Percentiles rank a stretch among this genome's conserved stretches.
These are phyloP conservation scores for Phytophthora hybrid DNA, from an alignment of 352 stramenopile species.

Conservation along the genomic window DNA sequence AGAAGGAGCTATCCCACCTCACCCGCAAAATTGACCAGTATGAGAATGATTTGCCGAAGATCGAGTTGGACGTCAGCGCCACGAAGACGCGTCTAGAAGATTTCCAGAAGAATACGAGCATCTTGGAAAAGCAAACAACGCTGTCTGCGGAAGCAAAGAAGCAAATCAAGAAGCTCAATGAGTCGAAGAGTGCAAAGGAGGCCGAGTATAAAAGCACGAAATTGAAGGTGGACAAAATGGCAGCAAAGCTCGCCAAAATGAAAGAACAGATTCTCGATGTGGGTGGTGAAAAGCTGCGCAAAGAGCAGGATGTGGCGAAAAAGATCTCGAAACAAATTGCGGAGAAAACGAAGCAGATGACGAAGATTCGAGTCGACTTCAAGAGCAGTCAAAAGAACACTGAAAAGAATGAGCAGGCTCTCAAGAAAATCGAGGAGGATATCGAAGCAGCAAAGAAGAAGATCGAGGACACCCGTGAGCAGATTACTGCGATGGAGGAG, in stretches of 20 bases:
- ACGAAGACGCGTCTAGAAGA: conserved; percentile 72
- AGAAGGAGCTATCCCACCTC: conserved; percentile 87
- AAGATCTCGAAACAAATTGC: conserved; percentile 89
- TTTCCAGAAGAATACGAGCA: conserved; percentile 62
- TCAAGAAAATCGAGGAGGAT: conserved; percentile 80
- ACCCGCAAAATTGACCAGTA: conserved; percentile 91
- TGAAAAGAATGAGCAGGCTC: conserved; percentile 71
- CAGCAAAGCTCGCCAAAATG: conserved; percentile 86
- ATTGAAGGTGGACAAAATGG: conserved; percentile 71
- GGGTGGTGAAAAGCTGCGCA: conserved; percentile 94
- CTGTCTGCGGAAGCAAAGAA: conserved; percentile 90
- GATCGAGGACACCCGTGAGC: conserved; percentile 86
- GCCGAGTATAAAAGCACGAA: conserved; percentile 81
- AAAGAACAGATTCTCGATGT: conserved; percentile 97
- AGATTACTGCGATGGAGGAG: conserved; percentile 94
- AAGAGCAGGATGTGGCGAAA: conserved; percentile 91
- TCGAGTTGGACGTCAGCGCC: conserved; percentile 84
- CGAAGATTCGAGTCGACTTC: conserved; percentile 85
- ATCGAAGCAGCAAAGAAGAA: conserved; percentile 73
- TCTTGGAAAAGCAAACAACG: conserved; percentile 89
- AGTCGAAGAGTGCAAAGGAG: conserved; percentile 91
- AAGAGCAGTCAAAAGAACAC: conserved; percentile 86
- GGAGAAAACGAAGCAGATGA: conserved; percentile 91
- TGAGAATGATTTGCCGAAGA: conserved; percentile 92
- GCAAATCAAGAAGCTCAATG: conserved; percentile 87